These are phyloP conservation scores for Prunus padus DNA, from an alignment of 306 rosid species.

Conservation along the genomic window DNA sequence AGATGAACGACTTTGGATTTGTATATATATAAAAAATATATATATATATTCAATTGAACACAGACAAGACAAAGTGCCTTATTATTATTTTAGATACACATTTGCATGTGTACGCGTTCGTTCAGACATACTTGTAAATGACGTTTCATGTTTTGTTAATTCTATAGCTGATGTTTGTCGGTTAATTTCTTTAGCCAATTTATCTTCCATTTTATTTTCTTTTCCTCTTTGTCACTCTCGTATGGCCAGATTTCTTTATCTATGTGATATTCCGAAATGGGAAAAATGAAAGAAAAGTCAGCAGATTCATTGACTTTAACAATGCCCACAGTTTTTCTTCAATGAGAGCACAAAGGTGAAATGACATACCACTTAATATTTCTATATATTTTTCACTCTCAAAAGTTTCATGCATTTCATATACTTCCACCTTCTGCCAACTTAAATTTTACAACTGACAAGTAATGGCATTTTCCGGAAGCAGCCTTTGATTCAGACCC, in stretches of 20 bases:
- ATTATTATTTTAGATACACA: not conserved
- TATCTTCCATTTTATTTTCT: not conserved
- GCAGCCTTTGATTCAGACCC: not conserved
- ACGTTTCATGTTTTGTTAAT: not conserved
- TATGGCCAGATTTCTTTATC: not conserved
- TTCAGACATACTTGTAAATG: not conserved
- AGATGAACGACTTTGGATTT: no score
- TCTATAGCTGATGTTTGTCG: not conserved
- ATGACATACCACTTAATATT: no score
- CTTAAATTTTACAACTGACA: not conserved
- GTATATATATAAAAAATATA: no score
- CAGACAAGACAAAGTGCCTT: no score
- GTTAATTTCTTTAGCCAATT: not conserved
- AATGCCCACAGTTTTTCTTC: no score
- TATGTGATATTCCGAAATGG: no score
- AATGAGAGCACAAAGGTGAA: no score
- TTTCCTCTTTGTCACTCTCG: not conserved
- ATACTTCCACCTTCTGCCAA: not conserved
- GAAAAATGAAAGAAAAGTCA: no score
- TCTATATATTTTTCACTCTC: no score
- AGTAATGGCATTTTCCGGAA: not conserved
- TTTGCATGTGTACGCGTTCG: not conserved
- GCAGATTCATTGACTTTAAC: no score
- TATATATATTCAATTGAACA: no score
- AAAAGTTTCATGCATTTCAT: not conserved